A percentile compares a stretch with the other conserved stretches of the same genome.
phyloP scores from a whole-genome alignment of 1,284 basidiomycete genomes.

The Cystobasidium sp. region DNA sequence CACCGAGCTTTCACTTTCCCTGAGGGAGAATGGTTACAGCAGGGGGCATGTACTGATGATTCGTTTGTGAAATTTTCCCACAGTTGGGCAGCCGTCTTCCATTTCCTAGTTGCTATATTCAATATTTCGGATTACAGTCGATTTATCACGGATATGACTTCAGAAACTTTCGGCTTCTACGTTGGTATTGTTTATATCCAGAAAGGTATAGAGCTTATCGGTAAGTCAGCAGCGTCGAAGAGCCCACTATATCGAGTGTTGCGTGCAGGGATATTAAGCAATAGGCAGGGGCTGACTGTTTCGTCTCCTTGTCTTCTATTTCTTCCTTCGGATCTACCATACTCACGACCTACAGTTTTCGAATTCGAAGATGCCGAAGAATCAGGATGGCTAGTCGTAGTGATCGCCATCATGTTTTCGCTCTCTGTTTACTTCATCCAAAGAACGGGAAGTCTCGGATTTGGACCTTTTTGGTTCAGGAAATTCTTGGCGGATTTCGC shows the following conservation, averaged over 20 bases:
- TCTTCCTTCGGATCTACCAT: not conserved
- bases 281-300: not conserved
- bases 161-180: conserved; percentile 86
- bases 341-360: conserved; percentile 45
- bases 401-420: conserved; percentile 59
- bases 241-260: not conserved
- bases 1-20: not conserved
- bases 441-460: conserved; percentile 46
- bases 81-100: conserved; percentile 89
- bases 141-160: conserved; percentile 86
- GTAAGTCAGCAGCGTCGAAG: conserved; percentile 1
- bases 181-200: conserved; percentile 56
- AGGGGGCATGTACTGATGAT: not conserved
- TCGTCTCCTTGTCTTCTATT: not conserved
- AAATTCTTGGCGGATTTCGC: conserved; percentile 57
- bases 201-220: conserved; percentile 59
- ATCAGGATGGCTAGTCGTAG: conserved; percentile 59
- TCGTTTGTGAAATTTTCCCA: conserved; percentile 57
- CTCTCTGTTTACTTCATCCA: conserved; percentile 57
- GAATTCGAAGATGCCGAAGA: conserved; percentile 52
- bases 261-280: no score
- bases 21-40: not conserved
- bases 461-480: conserved; percentile 56
- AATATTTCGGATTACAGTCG: conserved; percentile 64
- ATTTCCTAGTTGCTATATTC: conserved; percentile 81